Base-by-base conservation (phyloP, 371 early-diverging fungal genomes). In the Mortierella sp. region DNA sequence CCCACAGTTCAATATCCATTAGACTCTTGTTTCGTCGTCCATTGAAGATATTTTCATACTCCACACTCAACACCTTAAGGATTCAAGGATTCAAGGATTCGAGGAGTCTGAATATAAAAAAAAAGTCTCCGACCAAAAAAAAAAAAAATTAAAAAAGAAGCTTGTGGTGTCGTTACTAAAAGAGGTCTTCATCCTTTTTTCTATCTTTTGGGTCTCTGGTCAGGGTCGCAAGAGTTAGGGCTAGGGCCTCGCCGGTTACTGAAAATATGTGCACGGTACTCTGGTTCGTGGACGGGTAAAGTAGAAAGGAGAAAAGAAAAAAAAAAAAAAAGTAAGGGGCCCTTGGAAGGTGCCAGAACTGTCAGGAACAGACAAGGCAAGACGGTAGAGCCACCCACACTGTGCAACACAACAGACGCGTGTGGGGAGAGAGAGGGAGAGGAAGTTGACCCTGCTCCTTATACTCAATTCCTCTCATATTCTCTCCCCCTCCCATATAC, bases 61-160 rank as follows among this genome's bases (percentile, higher is more conserved):
- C 37, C 37, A 37, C 37, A 5, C 37, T 37, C 37, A 37, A 37
- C 37, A 37, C 37, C 37, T 37, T 37, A 37, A 37, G 37, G 37
- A 37, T 9, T n/a, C n/a, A n/a, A n/a, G n/a, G n/a, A n/a, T n/a
- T n/a, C n/a, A n/a, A n/a, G n/a, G n/a, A n/a, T n/a, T n/a, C 37
- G 37, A 5, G 37, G 37, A 37, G 37, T 37, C 37, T 37, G 37
- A 37, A 37, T 37, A 53, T 23, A 21, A 26, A 9, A 64, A 25
- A 14, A 43, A 59, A 60, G 52, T 66, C 67, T 66, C 67, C 67
- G 67, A 51, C 25, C 60, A 26, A 66, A 66, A 66, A 58, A 18
- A 16, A 48, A 46, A 47, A 26, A n/a, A 21, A 19, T 19, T 19
- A 15, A 16, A 16, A 55, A 19, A 55, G 16, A 28, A 7, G 47